Base-by-base conservation (phyloP, 345 rosid genomes). In the Erucastrum elatum region DNA sequence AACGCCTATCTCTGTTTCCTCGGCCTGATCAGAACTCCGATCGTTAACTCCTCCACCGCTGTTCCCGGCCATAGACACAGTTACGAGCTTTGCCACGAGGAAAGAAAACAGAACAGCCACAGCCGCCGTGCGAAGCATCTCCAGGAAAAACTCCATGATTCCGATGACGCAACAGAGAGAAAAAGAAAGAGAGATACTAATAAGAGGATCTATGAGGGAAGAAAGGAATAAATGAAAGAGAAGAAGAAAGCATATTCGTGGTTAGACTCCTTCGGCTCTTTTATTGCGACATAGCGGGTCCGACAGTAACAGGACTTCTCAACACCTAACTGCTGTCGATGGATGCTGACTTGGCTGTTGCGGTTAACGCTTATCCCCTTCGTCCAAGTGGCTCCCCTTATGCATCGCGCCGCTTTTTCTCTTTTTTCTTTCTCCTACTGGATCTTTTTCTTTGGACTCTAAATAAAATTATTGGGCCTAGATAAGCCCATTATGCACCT, bases 91-190 rank as follows among this genome's bases (percentile, higher is more conserved):
- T 8, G 97, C 91, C 8, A 94, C 73, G 7, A 88, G 63, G 74
- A 89, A 92, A 78, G 98, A 91, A 71, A 87, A 84, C 49, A 88
- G 15, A 0, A 90, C 69, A 6, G 96, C 87, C 67, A 91, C 15
- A 66, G 86, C 63, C 31, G 83, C 95, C 9, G 97, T 91, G 41
- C 84, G 37, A 77, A 92, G 13, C 46, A 92, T 68, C 72, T 94
- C 97, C 11, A 70, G 79, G 67, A 86, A 73, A 77, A 90, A 81
- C 86, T 88, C 97, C 98, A 94, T 94, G 80, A 56, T 34, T 3
- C 33, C 29, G 27, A 59, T 2, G 9, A 51, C 11, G 26, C 13
- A 1, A 63, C n/a, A 9, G 53, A 17, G 55, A 0, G 26, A 66
- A 44, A 25, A 2, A 39, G 1, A 2, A 6, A 4, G 6, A 66